Conservation (phyloP, 345 rosid genomes). For the Moricandia arvensis region DNA sequence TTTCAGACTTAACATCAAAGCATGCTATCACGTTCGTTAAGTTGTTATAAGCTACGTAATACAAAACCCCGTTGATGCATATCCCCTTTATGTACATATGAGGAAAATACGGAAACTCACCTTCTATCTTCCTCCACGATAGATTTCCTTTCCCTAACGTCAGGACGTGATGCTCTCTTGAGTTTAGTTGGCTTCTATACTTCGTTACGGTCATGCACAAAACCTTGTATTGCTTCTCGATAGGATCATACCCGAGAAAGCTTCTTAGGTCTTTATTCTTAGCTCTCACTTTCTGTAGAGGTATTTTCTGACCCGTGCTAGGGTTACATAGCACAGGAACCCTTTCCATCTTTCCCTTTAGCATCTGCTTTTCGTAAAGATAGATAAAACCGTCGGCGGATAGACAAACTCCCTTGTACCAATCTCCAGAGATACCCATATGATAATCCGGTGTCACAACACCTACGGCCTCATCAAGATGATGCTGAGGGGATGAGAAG, state of each 20-base stretch:
- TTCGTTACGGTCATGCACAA: background rate
- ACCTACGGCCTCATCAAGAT: background rate
- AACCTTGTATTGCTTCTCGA: background rate
- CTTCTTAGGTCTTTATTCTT: background rate
- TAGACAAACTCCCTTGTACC: background rate
- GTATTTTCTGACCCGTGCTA: background rate
- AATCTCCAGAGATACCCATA: background rate
- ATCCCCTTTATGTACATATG: background rate
- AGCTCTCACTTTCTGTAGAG: background rate
- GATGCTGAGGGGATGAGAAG: constrained; percentile 2
- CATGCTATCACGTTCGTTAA: background rate
- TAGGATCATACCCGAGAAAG: constrained; percentile 12
- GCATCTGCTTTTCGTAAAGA: background rate
- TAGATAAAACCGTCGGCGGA: background rate
- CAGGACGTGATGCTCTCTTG: background rate
- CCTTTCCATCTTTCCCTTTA: background rate
- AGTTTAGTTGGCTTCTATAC: background rate
- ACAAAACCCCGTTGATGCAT: background rate
- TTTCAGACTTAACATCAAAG: background rate
- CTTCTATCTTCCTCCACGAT: background rate
- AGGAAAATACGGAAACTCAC: background rate
- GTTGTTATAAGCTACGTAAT: background rate
- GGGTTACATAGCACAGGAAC: background rate
- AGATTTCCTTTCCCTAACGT: background rate
- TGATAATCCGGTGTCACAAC: background rate